Evolutionary conservation across 371 early-diverging fungal genomes (phyloP), one percentile per base, ranked within the genome.

Genomic region (Mortierella sp.): DNA sequence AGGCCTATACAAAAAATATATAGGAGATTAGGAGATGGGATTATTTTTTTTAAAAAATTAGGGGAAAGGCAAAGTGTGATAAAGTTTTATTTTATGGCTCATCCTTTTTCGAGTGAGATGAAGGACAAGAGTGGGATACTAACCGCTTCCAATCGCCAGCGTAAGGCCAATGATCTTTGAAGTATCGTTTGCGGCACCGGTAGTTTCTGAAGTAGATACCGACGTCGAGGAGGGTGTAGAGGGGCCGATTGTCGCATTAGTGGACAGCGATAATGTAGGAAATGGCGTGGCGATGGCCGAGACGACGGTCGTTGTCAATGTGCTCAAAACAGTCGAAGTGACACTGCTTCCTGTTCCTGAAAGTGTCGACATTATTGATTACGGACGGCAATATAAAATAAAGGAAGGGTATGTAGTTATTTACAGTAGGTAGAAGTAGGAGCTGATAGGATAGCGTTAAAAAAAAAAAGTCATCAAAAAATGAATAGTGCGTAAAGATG

Each of bases 91-190:
- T 52, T 22, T 5, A 22, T 52, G 12, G 18, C 12, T 12, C 45
- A 2, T 45, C 12, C 12, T 45, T 45, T 45, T 12, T 16, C 8
- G 22, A 37, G 18, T n/a, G n/a, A n/a, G n/a, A n/a, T n/a, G n/a
- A n/a, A 26, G n/a, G 22, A 45, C 10, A 63, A 32, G 26, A 16
- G 6, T 28, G 11, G 22, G 11, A 24, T 28, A 77, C 79, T 52
- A 83, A 88, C 91, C 90, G 75, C 89, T 89, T 45, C 88, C 87
- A 18, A 97, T 84, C 39, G 98, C 98, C 37, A 97, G 86, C 5
- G 90, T 87, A 60, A 97, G 88, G 43, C 97, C 97, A 51, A 96
- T 91, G 62, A 92, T 86, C 81, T 96, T 96, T 66, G 94, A 93
- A 57, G 86, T 52, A 14, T 64, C 58, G n/a, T 40, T 47, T 8